Base-by-base conservation (phyloP, 2,329 filamentous ascomycete genomes). In the Aureobasidium sp. region DNA sequence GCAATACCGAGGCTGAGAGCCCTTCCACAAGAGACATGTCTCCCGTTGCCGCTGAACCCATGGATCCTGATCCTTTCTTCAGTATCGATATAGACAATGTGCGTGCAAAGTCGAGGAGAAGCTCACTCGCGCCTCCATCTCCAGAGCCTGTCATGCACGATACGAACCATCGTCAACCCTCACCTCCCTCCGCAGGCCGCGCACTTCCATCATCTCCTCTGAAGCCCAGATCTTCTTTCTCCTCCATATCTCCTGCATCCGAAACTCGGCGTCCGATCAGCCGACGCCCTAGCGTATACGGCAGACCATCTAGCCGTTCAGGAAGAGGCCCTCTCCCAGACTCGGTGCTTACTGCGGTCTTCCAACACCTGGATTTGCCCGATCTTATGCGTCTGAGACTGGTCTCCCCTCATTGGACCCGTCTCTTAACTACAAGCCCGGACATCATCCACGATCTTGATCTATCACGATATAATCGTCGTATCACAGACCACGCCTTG, bases 41-140 rank as follows among this genome's bases (percentile, higher is more conserved):
- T n/a, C 60, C 54, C 13, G 55, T 63, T 73, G 85, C 72, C 77
- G 84, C 83, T 79, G 89, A 81, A 78, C 90, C 74, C 74, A 87
- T 77, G 57, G 94, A 99, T 69, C 93, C 94, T 0, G 94, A 99
- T 71, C 94, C 94, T 0, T 97, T 91, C 71, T 82, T 97, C 57
- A 97, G 91, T 68, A 86, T 94, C 36, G 90, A 96, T 67, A 87
- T 97, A 77, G 93, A 97, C 73, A 96, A 96, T 70, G 83, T 97
- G 64, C 78, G 83, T 62, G 81, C 84, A 57, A 81, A 83, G 68
- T 88, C 86, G 48, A 79, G 87, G 65, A 79, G 87, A 71, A 85
- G 86, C 6, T 89, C 87, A 48, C 80, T 87, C 27, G 86, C 86
- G 30, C 85, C 86, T 25, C 81, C 85, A 25, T 72, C 79, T 8